A percentile compares a stretch with the other conserved stretches of the same genome.
phyloP scores from a whole-genome alignment of 2,329 filamentous ascomycete species.

The Neurospora sp. region DNA sequence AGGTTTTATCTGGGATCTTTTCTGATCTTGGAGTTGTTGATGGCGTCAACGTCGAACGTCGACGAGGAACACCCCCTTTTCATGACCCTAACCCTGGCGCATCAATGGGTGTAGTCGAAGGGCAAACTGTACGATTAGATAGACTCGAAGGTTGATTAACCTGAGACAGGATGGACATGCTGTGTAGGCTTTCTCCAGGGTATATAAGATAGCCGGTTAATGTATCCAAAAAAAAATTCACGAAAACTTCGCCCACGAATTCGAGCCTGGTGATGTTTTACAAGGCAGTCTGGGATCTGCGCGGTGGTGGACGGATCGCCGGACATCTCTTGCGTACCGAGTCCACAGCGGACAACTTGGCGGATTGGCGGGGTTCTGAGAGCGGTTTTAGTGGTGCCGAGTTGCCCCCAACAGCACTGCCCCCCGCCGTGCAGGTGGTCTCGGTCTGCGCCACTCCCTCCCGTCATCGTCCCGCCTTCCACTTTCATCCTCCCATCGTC shows the following conservation, averaged over 20 bases:
- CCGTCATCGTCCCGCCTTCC: not conserved
- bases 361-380: not conserved
- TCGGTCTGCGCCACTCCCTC: not conserved
- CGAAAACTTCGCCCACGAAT: not conserved
- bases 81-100: not conserved
- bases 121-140: not conserved
- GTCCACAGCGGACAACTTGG: not conserved
- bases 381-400: not conserved
- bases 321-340: not conserved
- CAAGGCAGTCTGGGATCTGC: not conserved
- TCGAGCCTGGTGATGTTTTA: not conserved
- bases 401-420: not conserved
- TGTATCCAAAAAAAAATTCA: not conserved
- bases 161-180: not conserved
- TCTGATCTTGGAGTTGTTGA: too few species aligned
- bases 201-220: not conserved
- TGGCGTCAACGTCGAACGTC: not conserved
- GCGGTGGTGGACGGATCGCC: not conserved
- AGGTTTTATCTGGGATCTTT: not conserved
- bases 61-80: not conserved
- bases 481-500: not conserved
- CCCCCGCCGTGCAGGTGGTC: not conserved
- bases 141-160: not conserved
- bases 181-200: rapidly evolving
- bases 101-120: not conserved